These are phyloP conservation scores for Speleostelium caveatum DNA, from an alignment of 78 protist genomes.

Conservation along the genomic window DNA sequence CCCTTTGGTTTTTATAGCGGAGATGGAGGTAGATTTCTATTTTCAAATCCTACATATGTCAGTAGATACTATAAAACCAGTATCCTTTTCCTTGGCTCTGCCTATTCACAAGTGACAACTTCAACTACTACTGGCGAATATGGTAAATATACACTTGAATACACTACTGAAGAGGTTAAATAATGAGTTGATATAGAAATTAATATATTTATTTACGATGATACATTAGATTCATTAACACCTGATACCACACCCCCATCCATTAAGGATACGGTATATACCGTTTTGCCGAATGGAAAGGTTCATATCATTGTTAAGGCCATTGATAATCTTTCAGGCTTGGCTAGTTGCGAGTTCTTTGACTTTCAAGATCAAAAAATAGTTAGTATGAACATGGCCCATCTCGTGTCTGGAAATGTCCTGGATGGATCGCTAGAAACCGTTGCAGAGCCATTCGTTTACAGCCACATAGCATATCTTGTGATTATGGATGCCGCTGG, in stretches of 20 bases:
- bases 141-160: not conserved
- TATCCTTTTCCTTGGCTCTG: not conserved
- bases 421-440: not conserved
- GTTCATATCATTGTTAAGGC: not conserved
- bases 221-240: not conserved
- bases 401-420: not conserved
- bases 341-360: not conserved
- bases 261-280: not conserved
- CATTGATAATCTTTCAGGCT: not conserved
- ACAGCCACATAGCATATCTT: not conserved
- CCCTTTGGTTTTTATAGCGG: too few relatives aligned
- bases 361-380: not conserved
- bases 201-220: too few relatives aligned
- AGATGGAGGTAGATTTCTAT: too few relatives aligned
- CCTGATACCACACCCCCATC: not conserved
- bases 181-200: not conserved
- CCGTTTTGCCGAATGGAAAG: not conserved
- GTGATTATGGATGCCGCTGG: not conserved
- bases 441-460: not conserved
- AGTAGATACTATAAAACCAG: not conserved
- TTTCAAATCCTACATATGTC: too few relatives aligned
- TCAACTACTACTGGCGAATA: not conserved
- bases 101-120: not conserved
- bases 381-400: not conserved
- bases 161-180: not conserved